Evolutionary conservation across 1,139 yeast species (phyloP), one percentile per base, ranked within the genome.

Genomic region (Hansenula anomala): DNA sequence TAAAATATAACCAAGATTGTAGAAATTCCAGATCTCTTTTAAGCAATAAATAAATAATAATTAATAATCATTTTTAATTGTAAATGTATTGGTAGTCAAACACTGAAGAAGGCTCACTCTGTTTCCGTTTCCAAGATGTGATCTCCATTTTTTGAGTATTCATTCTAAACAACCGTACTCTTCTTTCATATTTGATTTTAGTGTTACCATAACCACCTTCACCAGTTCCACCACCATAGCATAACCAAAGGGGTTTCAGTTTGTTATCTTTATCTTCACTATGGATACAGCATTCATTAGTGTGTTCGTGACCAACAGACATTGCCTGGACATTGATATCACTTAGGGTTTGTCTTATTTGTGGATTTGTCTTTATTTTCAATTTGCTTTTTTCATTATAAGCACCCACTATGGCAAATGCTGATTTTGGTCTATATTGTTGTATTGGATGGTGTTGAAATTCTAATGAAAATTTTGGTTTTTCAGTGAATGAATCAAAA

Each of bases 251-350:
- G 8, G 45, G 44, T 3, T 47, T 49, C 4, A 49, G 34, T 2
- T 34, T 34, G 6, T 33, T 42, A 2, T 36, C 16, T 12, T 32
- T 23, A 10, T 41, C 49, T 10, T 47, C 43, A 3, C 48, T 40
- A n/a, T 45, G 48, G 8, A 73, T 55, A 49, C 80, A 75, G 13
- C 77, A 77, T 46, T 75, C 80, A 51, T 75, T 75, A 32, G 67
- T 73, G 50, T 74, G 79, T 46, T 75, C 80, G 45, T 73, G 75
- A 8, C 80, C 79, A 20, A 74, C 79, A 14, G 73, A 64, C 13
- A 74, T 64, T 0, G 65, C 78, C 33, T 64, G 60, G 13, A 53
- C 47, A 11, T 47, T 37, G 14, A 45, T 32, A 10, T 50, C 50
- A 15, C 47, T 45, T 24, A 58, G 30, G 2, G 45, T 33, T 22